These are phyloP conservation scores for cucumber (Cucumis sativus) DNA, from an alignment of 306 rosid species.

Conservation along the genomic window DNA sequence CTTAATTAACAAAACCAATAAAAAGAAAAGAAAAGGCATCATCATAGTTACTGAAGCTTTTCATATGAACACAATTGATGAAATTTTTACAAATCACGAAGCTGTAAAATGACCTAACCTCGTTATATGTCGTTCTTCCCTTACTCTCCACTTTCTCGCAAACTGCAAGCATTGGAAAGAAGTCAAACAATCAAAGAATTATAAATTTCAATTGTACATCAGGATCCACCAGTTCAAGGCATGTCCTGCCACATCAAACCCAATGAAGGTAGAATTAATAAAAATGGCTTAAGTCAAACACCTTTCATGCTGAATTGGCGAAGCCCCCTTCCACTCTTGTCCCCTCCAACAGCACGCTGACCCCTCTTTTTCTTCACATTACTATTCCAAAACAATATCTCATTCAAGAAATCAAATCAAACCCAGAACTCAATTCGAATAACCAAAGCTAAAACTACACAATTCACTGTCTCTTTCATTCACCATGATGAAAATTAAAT, in stretches of 20 bases:
- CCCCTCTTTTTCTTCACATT: conserved; percentile 95
- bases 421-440: background rate
- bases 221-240: conserved; percentile 1
- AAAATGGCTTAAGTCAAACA: conserved; percentile 15
- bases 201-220: background rate
- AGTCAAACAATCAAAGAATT: conserved; percentile 9
- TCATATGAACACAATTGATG: background rate
- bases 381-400: conserved; percentile 19
- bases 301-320: conserved; percentile 99
- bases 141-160: conserved; percentile 97
- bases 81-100: background rate
- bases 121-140: conserved; percentile 93
- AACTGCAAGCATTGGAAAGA: conserved; percentile 36
- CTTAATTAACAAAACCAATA: background rate
- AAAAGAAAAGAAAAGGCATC: background rate
- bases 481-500: background rate
- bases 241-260: background rate
- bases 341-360: conserved; percentile 85
- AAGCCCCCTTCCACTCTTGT: conserved; percentile 95
- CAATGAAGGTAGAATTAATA: background rate
- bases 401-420: conserved; percentile 8
- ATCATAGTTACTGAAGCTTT: background rate
- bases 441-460: background rate
- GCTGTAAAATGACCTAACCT: conserved; percentile 38
- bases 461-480: background rate